Conservation (phyloP, 2,329 filamentous ascomycete genomes). For the Epichloe hybrida region DNA sequence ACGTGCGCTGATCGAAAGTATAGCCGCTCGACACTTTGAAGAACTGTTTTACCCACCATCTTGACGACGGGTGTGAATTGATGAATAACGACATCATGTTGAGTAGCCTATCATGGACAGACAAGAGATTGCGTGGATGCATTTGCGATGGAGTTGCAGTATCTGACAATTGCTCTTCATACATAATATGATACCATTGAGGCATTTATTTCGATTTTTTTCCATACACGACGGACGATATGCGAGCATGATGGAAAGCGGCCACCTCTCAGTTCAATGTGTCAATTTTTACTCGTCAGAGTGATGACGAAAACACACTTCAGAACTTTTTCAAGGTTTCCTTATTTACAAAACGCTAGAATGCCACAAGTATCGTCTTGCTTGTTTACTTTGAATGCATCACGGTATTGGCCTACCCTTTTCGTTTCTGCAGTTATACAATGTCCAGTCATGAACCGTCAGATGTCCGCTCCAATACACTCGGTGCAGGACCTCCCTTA, state of each 20-base stretch:
- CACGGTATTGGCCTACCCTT: neutral
- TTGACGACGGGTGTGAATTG: neutral
- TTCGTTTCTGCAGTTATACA: neutral
- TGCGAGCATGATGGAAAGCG: neutral
- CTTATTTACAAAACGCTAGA: constrained; percentile 1
- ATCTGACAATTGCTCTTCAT: neutral
- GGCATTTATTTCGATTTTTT: neutral
- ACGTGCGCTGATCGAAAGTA: neutral
- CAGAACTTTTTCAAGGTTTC: neutral
- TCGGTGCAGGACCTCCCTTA: constrained; percentile 27
- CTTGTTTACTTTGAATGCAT: neutral
- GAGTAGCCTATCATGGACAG: neutral
- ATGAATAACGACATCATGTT: neutral
- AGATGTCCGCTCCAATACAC: neutral
- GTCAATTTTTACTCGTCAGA: neutral
- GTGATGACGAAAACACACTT: neutral
- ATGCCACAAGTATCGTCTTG: neutral
- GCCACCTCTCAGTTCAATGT: neutral
- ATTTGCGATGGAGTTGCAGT: neutral
- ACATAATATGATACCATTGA: neutral
- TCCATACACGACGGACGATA: neutral
- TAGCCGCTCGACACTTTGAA: constrained; percentile 25
- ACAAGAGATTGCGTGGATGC: neutral
- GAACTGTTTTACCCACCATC: constrained; percentile 23
- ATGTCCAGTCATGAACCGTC: neutral